phyloP scores from a whole-genome alignment of 768 basidiomycete species.

The Saitozyma podzolica region DNA sequence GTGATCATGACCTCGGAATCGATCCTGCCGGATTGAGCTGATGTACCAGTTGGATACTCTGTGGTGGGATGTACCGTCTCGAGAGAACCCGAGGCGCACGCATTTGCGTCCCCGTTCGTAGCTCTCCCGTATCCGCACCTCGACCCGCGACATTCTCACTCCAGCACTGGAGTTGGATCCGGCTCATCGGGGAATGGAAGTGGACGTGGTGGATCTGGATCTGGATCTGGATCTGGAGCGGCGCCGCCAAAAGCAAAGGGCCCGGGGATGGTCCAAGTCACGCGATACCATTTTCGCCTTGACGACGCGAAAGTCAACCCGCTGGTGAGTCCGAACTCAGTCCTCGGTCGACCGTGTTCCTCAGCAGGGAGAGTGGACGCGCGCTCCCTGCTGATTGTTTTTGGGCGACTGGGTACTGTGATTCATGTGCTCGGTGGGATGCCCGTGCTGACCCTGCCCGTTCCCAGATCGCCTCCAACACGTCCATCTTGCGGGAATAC shows the following conservation, averaged over 20 bases:
- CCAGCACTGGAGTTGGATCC: background rate
- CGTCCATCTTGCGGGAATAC: slow-evolving; percentile 30
- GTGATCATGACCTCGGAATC: too few relatives aligned
- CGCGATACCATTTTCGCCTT: slow-evolving; percentile 44
- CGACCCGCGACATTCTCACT: slow-evolving; percentile 30
- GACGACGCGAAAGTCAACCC: slow-evolving; percentile 45
- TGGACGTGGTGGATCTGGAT: slow-evolving; percentile 3
- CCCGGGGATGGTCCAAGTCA: slow-evolving; percentile 40
- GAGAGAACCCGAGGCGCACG: slow-evolving; percentile 26
- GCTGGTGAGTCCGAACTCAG: slow-evolving; percentile 28
- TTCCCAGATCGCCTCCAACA: slow-evolving; percentile 33
- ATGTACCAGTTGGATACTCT: slow-evolving; percentile 38
- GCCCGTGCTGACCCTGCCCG: background rate
- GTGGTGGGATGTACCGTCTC: slow-evolving; percentile 41
- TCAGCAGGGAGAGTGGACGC: too few relatives aligned
- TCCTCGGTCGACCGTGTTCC: too few relatives aligned
- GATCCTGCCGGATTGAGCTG: too few relatives aligned
- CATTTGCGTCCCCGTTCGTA: slow-evolving; percentile 35
- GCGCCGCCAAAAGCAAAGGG: slow-evolving; percentile 6
- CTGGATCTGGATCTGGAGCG: too few relatives aligned
- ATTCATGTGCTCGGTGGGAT: background rate
- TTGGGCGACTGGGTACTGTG: too few relatives aligned
- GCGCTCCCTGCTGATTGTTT: too few relatives aligned
- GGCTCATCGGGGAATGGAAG: background rate
- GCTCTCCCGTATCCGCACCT: slow-evolving; percentile 39